phyloP scores from a whole-genome alignment of 2,329 filamentous ascomycete genomes.

The Pestalotiopsis sp. region DNA sequence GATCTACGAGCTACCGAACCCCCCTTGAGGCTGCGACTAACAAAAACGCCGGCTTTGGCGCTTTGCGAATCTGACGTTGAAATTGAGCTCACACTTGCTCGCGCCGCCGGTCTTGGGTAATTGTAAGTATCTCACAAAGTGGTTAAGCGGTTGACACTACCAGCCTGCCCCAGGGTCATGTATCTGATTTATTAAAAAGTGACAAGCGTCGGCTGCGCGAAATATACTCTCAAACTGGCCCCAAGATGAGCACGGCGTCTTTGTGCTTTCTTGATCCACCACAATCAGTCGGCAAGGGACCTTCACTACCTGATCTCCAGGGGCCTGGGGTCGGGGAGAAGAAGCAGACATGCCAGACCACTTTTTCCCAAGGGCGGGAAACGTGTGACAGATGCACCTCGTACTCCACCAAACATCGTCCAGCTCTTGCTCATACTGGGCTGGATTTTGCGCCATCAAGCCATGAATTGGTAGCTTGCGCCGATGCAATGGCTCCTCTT shows the following conservation, averaged over 20 bases:
- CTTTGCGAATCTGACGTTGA: not conserved
- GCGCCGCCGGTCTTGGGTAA: not conserved
- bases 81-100: constrained; percentile 4
- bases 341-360: not conserved
- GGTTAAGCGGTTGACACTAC: not conserved
- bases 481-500: not conserved
- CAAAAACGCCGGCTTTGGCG: not conserved
- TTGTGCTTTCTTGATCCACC: not conserved
- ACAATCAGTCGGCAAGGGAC: not conserved
- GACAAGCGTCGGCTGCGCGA: not conserved
- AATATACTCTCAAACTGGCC: not conserved
- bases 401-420: not conserved
- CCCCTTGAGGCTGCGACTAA: not conserved
- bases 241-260: not conserved
- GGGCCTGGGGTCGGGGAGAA: not conserved
- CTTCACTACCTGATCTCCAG: not conserved
- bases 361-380: not conserved
- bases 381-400: not conserved
- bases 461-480: not conserved
- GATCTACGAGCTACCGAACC: no score
- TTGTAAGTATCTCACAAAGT: not conserved
- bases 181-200: not conserved
- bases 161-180: not conserved
- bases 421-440: constrained; percentile 7
- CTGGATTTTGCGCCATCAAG: constrained; percentile 8